Conservation (phyloP, 1,284 basidiomycete genomes). For the Chalciporus sp. region DNA sequence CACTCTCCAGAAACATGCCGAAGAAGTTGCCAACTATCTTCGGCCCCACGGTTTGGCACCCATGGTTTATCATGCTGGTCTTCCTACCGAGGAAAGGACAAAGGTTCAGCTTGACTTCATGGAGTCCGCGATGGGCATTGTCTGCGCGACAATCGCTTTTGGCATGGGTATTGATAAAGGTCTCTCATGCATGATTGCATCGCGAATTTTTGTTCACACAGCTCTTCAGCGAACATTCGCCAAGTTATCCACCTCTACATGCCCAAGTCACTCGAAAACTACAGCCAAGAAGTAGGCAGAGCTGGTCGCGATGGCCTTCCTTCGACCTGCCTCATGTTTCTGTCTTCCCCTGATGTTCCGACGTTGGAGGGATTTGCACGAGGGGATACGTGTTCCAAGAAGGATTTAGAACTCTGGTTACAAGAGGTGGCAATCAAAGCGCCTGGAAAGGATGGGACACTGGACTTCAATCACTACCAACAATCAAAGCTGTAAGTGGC, state of each 20-base stretch:
- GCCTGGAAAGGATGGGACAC: slow-evolving; percentile 39
- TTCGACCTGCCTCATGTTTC: slow-evolving; percentile 61
- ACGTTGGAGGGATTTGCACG: slow-evolving; percentile 48
- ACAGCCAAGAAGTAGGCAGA: slow-evolving; percentile 80
- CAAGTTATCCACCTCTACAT: slow-evolving; percentile 74
- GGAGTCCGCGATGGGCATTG: slow-evolving; percentile 60
- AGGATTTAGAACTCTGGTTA: slow-evolving; percentile 43
- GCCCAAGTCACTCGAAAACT: slow-evolving; percentile 68
- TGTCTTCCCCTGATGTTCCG: slow-evolving; percentile 43
- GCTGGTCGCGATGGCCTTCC: slow-evolving; percentile 73
- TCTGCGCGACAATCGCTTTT: slow-evolving; percentile 81
- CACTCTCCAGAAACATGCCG: slow-evolving; percentile 63
- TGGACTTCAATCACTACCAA: slow-evolving; percentile 48
- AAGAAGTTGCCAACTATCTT: slow-evolving; percentile 59
- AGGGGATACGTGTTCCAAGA: slow-evolving; percentile 47
- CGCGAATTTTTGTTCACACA: neutral
- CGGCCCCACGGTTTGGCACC: slow-evolving; percentile 49
- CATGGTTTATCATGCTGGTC: slow-evolving; percentile 72
- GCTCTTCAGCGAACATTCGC: slow-evolving; percentile 51
- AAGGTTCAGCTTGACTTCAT: slow-evolving; percentile 67
- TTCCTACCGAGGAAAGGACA: slow-evolving; percentile 56
- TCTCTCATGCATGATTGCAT: slow-evolving; percentile 45
- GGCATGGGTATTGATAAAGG: slow-evolving; percentile 96
- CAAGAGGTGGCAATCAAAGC: slow-evolving; percentile 42
- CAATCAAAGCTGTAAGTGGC: slow-evolving; percentile 41